A percentile compares a stretch with the other conserved stretches of the same genome.
phyloP scores from a whole-genome alignment of 2,329 filamentous ascomycete species.

The Sclerotinia borealis region DNA sequence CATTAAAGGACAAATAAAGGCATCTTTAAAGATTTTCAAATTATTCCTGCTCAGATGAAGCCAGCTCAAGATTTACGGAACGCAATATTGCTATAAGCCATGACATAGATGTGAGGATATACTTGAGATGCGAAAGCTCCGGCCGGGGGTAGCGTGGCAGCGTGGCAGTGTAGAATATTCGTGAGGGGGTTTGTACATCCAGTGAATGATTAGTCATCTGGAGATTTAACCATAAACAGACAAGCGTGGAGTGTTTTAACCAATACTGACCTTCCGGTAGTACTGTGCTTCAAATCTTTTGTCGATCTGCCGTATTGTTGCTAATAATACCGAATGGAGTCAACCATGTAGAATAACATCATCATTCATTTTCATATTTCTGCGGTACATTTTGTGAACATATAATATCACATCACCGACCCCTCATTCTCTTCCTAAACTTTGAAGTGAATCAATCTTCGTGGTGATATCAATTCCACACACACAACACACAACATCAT shows the following conservation, averaged over 20 bases:
- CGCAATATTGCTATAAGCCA: neutral
- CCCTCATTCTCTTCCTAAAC: neutral
- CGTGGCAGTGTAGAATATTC: neutral
- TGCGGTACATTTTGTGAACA: neutral
- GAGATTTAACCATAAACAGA: neutral
- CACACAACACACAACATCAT: neutral
- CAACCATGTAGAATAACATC: neutral
- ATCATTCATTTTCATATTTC: neutral
- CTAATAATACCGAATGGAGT: neutral
- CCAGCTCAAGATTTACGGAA: neutral
- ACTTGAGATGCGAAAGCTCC: too few species aligned
- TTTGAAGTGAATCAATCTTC: neutral
- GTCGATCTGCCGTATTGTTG: too few species aligned
- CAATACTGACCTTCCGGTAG: too few species aligned
- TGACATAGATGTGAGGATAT: too few species aligned
- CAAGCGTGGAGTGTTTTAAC: neutral
- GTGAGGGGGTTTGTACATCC: too few species aligned
- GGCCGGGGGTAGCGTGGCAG: too few species aligned
- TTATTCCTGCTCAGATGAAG: neutral
- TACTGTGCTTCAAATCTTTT: too few species aligned
- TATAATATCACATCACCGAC: too few species aligned
- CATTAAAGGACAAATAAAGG: neutral
- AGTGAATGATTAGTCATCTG: neutral
- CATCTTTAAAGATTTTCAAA: neutral
- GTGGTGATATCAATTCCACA: neutral